Evolutionary conservation across 129 eudicot genomes (phyloP).

Genomic region (Centella asiatica): DNA sequence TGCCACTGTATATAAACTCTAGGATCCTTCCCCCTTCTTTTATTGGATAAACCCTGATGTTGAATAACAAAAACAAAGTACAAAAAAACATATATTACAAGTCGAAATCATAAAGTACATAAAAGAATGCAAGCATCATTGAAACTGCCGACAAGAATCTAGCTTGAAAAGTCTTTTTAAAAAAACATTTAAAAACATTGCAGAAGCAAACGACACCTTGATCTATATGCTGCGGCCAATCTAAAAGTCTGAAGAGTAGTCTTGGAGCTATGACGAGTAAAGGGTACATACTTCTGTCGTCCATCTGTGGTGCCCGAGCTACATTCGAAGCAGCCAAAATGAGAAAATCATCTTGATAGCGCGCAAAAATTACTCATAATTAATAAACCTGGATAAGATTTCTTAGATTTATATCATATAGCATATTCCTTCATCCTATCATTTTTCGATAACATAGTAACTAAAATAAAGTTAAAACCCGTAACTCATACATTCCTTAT

Average conservation of each 20-base stretch:
- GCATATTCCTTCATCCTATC: too few relatives aligned
- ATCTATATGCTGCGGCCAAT: slow-evolving; percentile 79
- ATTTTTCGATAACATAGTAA: too few relatives aligned
- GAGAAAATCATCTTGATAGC: too few relatives aligned
- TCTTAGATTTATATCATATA: too few relatives aligned
- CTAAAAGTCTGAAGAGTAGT: slow-evolving; percentile 76
- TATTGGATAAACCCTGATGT: slow-evolving; percentile 59
- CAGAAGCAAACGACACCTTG: slow-evolving; percentile 37
- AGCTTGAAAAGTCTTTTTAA: not conserved
- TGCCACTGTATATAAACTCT: slow-evolving; percentile 81
- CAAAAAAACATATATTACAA: not conserved
- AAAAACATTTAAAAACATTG: not conserved
- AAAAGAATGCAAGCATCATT: too few relatives aligned
- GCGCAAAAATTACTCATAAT: too few relatives aligned
- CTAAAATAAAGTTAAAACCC: too few relatives aligned
- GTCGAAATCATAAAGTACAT: not conserved
- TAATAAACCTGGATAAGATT: too few relatives aligned
- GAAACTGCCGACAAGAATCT: too few relatives aligned
- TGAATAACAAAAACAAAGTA: not conserved
- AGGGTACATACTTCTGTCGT: slow-evolving; percentile 73
- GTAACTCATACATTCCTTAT: too few relatives aligned
- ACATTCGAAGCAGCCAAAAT: not conserved
- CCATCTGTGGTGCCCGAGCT: slow-evolving; percentile 97
- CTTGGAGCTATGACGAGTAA: slow-evolving; percentile 64
- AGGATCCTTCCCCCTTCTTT: slow-evolving; percentile 64